Evolutionary conservation across 2,329 filamentous ascomycete genomes (phyloP).

Genomic region (Pseudogymnoascus destructans): DNA sequence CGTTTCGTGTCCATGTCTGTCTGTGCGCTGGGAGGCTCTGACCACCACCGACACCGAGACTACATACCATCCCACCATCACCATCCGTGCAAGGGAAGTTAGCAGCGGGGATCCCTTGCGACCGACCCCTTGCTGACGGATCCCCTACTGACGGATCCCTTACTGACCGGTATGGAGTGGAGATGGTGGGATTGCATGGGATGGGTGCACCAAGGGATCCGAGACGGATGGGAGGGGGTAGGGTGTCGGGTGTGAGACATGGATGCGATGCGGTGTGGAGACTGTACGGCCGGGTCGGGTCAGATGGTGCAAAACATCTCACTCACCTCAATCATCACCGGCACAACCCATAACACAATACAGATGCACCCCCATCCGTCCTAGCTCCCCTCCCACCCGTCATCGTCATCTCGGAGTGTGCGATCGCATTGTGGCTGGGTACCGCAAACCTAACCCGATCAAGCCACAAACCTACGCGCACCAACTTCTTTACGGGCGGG

Average conservation of each 20-base stretch:
- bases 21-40: not conserved
- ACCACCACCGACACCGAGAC: no score
- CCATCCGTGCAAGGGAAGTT: no score
- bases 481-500: not conserved
- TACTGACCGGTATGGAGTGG: not conserved
- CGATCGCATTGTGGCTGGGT: not conserved
- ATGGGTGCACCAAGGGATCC: no score
- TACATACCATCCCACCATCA: no score
- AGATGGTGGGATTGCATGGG: not conserved
- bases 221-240: not conserved
- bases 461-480: not conserved
- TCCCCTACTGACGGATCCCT: no score
- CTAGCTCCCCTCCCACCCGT: not conserved
- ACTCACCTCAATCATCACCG: not conserved
- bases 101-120: not conserved
- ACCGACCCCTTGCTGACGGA: no score
- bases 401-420: not conserved
- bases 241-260: not conserved
- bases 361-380: not conserved
- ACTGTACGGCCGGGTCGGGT: not conserved
- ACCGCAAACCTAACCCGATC: not conserved
- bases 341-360: not conserved
- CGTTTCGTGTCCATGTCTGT: not conserved
- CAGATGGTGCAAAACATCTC: not conserved
- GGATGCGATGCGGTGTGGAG: not conserved